These are phyloP conservation scores for Candida silvicultrix DNA, from an alignment of 805 yeast species.

Conservation along the genomic window DNA sequence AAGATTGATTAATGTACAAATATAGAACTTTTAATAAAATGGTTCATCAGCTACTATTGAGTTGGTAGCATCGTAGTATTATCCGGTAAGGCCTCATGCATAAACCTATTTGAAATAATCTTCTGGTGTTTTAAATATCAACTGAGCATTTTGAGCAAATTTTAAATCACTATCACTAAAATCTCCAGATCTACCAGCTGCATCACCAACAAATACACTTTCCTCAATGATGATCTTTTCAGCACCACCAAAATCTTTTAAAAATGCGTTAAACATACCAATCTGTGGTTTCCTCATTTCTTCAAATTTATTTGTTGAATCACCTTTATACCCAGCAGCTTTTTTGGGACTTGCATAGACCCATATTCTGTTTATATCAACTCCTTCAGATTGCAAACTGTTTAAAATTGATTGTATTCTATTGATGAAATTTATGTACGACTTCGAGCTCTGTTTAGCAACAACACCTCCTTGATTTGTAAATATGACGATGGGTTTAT, in stretches of 20 bases:
- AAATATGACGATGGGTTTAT: constrained; percentile 51
- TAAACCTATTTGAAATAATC: constrained; percentile 35
- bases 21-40: background rate
- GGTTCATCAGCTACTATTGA: background rate
- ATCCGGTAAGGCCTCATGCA: too few relatives aligned
- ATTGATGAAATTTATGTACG: constrained; percentile 31
- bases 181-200: constrained; percentile 80
- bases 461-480: constrained; percentile 80
- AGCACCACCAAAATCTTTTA: constrained; percentile 27
- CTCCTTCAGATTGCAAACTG: constrained; percentile 22
- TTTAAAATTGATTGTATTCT: constrained; percentile 35
- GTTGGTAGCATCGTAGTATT: background rate
- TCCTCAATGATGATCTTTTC: constrained; percentile 26
- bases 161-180: constrained; percentile 71
- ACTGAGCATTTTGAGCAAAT: constrained; percentile 56
- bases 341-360: constrained; percentile 62
- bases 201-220: constrained; percentile 87
- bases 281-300: constrained; percentile 62
- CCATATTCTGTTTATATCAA: constrained; percentile 25
- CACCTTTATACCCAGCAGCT: constrained; percentile 28
- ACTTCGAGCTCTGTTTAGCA: constrained; percentile 29
- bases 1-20: background rate
- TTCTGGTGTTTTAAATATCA: constrained; percentile 68
- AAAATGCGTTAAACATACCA: constrained; percentile 70
- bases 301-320: constrained; percentile 10